Percentiles rank a stretch among this genome's conserved stretches.
Conservation (phyloP, 1,284 basidiomycete species). For the Microstroma glucosiphilum region DNA sequence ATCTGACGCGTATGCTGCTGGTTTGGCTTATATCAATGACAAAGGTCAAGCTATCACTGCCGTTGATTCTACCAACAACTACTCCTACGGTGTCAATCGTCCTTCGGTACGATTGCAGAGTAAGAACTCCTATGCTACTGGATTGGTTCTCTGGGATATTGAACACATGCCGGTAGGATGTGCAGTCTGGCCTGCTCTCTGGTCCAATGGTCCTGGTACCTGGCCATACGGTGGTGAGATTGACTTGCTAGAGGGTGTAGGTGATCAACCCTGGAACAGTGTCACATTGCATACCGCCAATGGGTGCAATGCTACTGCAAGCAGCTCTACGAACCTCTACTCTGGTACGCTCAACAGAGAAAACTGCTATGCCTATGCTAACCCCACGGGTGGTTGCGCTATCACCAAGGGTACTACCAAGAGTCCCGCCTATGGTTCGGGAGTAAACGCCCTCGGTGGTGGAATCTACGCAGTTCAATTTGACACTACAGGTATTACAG, state of each 20-base stretch:
- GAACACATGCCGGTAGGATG: slow-evolving; percentile 39
- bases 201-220: slow-evolving; percentile 20
- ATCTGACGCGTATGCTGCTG: neutral
- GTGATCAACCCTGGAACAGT: neutral
- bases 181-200: slow-evolving; percentile 45
- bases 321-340: neutral
- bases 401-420: neutral
- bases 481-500: slow-evolving; percentile 6
- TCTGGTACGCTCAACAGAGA: neutral
- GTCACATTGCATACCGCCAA: neutral
- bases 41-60: slow-evolving; percentile 17
- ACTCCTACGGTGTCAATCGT: slow-evolving; percentile 8
- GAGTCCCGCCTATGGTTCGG: neutral
- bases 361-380: slow-evolving; percentile 1
- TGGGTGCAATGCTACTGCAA: neutral
- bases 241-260: slow-evolving; percentile 16
- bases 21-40: neutral
- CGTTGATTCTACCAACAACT: slow-evolving; percentile 16
- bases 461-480: slow-evolving; percentile 14
- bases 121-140: slow-evolving; percentile 32
- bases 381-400: neutral
- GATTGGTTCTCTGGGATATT: slow-evolving; percentile 35
- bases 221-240: slow-evolving; percentile 17
- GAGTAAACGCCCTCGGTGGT: slow-evolving; percentile 9
- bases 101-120: slow-evolving; percentile 30